Percentiles rank a stretch among this genome's conserved stretches.
Conservation (phyloP, 1,284 basidiomycete species). For the Cryptococcus hybrid region DNA sequence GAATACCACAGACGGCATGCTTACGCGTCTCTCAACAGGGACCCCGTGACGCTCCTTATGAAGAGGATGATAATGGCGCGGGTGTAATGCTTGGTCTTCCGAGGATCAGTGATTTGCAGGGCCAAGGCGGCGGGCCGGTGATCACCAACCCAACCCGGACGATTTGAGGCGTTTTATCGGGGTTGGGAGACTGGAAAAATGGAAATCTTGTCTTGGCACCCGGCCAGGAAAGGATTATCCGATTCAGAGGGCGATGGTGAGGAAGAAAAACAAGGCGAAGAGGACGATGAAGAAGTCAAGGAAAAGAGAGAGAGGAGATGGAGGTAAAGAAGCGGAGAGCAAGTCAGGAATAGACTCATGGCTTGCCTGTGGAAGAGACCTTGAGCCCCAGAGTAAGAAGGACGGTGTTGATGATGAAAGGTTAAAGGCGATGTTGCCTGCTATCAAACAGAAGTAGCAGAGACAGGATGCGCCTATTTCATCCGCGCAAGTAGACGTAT, state of each 20-base stretch:
- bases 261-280: constrained; percentile 1
- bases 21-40: constrained; percentile 26
- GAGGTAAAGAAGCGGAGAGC: constrained; percentile 4
- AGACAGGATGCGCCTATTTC: too few species aligned
- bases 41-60: constrained; percentile 9
- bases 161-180: constrained; percentile 41
- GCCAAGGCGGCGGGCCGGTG: constrained; percentile 16
- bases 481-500: too few species aligned
- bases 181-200: constrained; percentile 46
- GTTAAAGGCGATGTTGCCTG: not conserved
- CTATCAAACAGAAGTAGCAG: constrained; percentile 1
- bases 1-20: constrained; percentile 38
- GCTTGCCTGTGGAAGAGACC: not conserved
- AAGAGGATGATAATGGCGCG: not conserved
- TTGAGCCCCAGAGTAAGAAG: too few species aligned
- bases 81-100: constrained; percentile 40
- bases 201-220: constrained; percentile 48
- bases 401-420: not conserved
- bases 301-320: constrained; percentile 12
- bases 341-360: constrained; percentile 20
- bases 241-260: constrained; percentile 18
- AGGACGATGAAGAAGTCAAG: constrained; percentile 6
- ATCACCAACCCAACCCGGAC: constrained; percentile 44
- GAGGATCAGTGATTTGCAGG: constrained; percentile 19
- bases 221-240: constrained; percentile 31